These are phyloP conservation scores for Stentor roeselii DNA, from an alignment of 73 alveolate genomes.

Conservation along the genomic window DNA sequence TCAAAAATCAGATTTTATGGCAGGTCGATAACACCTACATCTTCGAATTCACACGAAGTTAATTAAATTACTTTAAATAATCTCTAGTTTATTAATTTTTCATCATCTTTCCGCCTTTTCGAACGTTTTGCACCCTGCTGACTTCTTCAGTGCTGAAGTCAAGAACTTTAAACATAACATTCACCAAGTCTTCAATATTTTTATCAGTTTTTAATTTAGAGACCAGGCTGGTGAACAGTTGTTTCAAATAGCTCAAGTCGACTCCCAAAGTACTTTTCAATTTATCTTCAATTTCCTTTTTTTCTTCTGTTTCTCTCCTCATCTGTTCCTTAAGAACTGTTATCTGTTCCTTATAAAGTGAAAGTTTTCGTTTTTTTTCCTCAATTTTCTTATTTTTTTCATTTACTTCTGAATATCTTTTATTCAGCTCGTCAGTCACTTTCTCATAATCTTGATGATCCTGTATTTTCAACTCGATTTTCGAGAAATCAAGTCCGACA, in stretches of 20 bases:
- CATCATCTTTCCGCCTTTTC: background rate
- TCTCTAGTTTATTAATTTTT: too few relatives aligned
- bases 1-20: slow-evolving; percentile 33
- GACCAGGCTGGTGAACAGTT: background rate
- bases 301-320: background rate
- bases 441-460: background rate
- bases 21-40: slow-evolving; percentile 4
- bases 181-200: background rate
- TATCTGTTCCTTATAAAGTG: background rate
- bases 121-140: background rate
- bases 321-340: background rate
- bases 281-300: background rate
- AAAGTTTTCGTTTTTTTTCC: slow-evolving; percentile 1
- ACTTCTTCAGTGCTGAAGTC: background rate
- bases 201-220: background rate
- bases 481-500: background rate
- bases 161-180: background rate
- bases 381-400: background rate
- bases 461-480: background rate
- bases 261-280: background rate
- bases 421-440: background rate
- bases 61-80: too few relatives aligned
- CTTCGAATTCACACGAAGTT: too few relatives aligned
- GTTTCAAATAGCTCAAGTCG: slow-evolving; percentile 2
- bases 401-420: background rate